A percentile compares a stretch with the other conserved stretches of the same genome.
These are phyloP conservation scores for Inga oerstediana DNA, from an alignment of 306 rosid species.

Conservation along the genomic window DNA sequence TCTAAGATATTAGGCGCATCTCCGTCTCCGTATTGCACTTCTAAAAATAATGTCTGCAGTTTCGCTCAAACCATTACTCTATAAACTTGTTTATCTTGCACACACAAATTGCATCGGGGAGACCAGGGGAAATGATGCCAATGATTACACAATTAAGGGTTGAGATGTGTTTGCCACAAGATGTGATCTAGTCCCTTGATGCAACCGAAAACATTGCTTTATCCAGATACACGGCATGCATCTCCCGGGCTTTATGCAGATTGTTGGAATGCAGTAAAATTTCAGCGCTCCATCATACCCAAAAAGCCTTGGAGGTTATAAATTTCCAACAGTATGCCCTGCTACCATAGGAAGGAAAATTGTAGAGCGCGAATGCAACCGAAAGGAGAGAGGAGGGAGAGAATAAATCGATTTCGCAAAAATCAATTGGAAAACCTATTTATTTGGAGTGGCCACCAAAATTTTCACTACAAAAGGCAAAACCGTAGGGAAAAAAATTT, in stretches of 20 bases:
- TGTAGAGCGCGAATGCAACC: not conserved
- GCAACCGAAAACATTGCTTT: not conserved
- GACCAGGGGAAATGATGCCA: too few species aligned
- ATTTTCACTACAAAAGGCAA: not conserved
- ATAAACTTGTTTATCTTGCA: not conserved
- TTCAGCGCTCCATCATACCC: not conserved
- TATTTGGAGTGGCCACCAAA: not conserved
- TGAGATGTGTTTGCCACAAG: not conserved
- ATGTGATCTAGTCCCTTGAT: not conserved
- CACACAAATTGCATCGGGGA: too few species aligned
- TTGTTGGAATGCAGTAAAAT: not conserved
- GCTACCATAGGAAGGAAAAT: not conserved
- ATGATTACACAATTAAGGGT: not conserved
- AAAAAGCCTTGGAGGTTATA: not conserved
- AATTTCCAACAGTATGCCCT: not conserved
- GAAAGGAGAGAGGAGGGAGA: not conserved
- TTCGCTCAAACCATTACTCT: not conserved
- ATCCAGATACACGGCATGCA: not conserved
- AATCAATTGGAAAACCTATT: not conserved
- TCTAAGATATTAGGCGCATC: not conserved
- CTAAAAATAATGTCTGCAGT: not conserved
- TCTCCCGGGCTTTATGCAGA: not conserved
- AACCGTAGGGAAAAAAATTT: not conserved
- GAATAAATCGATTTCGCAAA: not conserved
- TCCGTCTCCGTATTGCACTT: not conserved